A percentile compares a stretch with the other conserved stretches of the same genome.
Conservation (phyloP, 108 stramenopile genomes). For the Conticribra guillardii region DNA sequence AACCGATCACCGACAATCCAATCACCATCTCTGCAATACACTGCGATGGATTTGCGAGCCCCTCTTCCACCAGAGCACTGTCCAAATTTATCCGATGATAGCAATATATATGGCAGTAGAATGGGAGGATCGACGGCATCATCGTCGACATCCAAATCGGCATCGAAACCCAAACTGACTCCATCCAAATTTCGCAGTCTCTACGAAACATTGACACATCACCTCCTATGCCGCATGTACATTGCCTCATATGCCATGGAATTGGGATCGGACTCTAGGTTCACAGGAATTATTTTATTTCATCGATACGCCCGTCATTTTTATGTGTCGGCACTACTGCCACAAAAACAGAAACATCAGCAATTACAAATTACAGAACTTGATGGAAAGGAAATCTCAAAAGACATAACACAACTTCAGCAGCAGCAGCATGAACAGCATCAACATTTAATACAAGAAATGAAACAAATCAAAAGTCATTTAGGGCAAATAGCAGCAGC, state of each 20-base stretch:
- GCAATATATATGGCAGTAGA: too few species aligned
- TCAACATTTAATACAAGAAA: conserved; percentile 15
- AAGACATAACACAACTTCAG: background rate
- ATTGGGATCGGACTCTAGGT: conserved; percentile 67
- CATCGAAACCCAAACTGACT: too few species aligned
- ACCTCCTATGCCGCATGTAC: conserved; percentile 56
- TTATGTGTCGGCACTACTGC: background rate
- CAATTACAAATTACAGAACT: background rate
- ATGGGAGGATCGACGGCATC: too few species aligned
- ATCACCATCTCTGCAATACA: too few species aligned
- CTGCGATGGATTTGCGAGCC: conserved; percentile 36
- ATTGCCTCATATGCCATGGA: conserved; percentile 59
- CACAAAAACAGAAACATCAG: background rate
- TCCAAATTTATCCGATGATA: background rate
- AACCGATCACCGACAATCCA: too few species aligned
- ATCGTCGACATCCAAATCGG: background rate
- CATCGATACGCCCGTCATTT: conserved; percentile 61
- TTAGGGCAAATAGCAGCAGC: conserved; percentile 60
- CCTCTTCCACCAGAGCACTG: conserved; percentile 16
- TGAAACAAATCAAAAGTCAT: conserved; percentile 39
- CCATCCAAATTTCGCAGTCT: background rate
- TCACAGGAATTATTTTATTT: conserved; percentile 63
- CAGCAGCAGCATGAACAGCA: conserved; percentile 18
- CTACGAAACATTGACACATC: conserved; percentile 8
- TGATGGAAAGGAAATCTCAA: background rate